Base-by-base conservation (phyloP, 495 filamentous ascomycete genomes). In the Neurospora intermedia region DNA sequence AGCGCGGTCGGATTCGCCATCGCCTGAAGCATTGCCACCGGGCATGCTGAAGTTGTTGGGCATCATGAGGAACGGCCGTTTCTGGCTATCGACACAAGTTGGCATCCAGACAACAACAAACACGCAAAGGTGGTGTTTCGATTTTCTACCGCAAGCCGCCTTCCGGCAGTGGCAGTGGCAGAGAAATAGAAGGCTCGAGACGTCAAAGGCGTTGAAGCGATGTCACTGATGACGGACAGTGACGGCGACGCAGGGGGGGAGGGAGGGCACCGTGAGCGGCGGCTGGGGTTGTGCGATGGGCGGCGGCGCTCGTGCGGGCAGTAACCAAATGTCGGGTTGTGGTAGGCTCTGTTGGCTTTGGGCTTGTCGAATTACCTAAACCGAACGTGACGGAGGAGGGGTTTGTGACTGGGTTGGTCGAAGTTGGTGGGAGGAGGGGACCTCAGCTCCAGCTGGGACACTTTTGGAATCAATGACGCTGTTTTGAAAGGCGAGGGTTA, bases 21-120 rank as follows among this genome's bases (percentile, higher is more conserved):
- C 80, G 71, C 69, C 73, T 23, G 79, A 71, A 66, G 70, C 74
- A 48, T 75, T 73, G 71, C 79, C 80, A 77, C 82, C 78, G 27
- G 78, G 78, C 80, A 82, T 76, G 48, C 23, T 59, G 77, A 79
- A 80, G 77, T 84, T 84, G 81, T 76, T 79, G 75, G 84, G 81
- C 84, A 85, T 85, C 78, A 76, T 54, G 41, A 48, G 59, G n/a
- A 70, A 70, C 42, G 41, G 70, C 69, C 31, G n/a, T 40, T 40
- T 69, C 54, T 16, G 35, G 40, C 40, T 41, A 18, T 62, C 54
- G 54, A 62, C 54, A 62, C 23, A 35, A 62, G 1, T 18, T 18
- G 45, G 41, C 39, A 54, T 72, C 27, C 41, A 31, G 70, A 39
- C 48, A 42, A 39, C 48, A 42, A 43, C 16, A 27, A 69, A 41